Conservation (phyloP, 1,284 basidiomycete species). For the Trichosporon inkin region DNA sequence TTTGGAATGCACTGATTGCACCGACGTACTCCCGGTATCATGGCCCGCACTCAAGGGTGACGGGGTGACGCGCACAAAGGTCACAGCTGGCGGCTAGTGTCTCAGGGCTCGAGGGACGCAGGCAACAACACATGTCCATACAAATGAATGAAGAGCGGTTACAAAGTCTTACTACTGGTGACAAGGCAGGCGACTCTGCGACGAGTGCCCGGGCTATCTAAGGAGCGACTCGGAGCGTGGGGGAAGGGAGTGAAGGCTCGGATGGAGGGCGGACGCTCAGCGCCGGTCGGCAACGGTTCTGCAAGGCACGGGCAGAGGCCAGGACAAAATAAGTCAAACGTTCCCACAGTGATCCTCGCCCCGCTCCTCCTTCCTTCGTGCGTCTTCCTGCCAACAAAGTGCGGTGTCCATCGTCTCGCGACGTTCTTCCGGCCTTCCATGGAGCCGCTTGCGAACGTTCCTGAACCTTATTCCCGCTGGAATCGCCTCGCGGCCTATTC, state of each 20-base stretch:
- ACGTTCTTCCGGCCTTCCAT: background rate
- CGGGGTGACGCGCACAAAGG: too few relatives aligned
- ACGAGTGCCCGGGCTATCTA: background rate
- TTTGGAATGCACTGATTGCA: too few relatives aligned
- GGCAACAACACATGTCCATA: background rate
- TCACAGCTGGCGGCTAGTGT: background rate
- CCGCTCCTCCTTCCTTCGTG: background rate
- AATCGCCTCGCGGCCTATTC: background rate
- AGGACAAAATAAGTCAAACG: slow-evolving; percentile 8
- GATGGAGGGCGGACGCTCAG: too few relatives aligned
- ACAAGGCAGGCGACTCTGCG: background rate
- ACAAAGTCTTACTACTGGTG: background rate
- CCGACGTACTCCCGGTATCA: too few relatives aligned
- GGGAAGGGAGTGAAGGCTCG: background rate
- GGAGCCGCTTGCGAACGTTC: background rate
- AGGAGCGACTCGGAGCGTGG: background rate
- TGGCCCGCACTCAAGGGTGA: too few relatives aligned
- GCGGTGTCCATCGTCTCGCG: background rate
- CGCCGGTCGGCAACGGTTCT: background rate
- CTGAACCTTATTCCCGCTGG: slow-evolving; percentile 3
- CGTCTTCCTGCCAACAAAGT: background rate
- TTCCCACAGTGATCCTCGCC: slow-evolving; percentile 1
- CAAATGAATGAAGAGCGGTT: background rate
- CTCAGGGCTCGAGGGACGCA: background rate
- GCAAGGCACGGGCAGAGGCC: background rate